A percentile compares a stretch with the other conserved stretches of the same genome.
phyloP scores from a whole-genome alignment of 495 filamentous ascomycete genomes.

The Articulospora tetracladia region DNA sequence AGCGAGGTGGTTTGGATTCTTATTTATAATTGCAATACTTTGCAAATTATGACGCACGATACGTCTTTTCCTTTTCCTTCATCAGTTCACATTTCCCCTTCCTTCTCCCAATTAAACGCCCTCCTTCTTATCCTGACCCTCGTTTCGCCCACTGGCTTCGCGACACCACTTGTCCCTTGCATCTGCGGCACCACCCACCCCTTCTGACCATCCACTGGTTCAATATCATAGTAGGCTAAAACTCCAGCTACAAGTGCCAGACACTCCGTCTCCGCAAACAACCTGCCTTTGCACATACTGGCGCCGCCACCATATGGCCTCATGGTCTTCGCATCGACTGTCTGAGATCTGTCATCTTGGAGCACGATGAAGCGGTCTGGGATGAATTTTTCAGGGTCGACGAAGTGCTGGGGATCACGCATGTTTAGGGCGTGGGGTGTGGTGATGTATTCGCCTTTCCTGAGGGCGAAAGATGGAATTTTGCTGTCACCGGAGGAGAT shows the following conservation, averaged over 20 bases:
- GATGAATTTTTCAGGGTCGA: slow-evolving; percentile 46
- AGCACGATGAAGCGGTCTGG: slow-evolving; percentile 47
- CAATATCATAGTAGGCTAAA: slow-evolving; percentile 36
- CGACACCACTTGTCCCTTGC: slow-evolving; percentile 23
- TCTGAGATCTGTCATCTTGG: slow-evolving; percentile 29
- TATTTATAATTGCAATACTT: no score
- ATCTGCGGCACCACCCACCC: slow-evolving; percentile 30
- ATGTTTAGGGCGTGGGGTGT: slow-evolving; percentile 48
- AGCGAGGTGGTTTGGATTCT: no score
- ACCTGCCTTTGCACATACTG: slow-evolving; percentile 31
- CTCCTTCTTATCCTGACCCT: slow-evolving; percentile 27
- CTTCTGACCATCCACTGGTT: slow-evolving; percentile 23
- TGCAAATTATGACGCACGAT: no score
- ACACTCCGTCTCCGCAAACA: slow-evolving; percentile 33
- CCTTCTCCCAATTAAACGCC: slow-evolving; percentile 20
- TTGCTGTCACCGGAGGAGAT: slow-evolving; percentile 2
- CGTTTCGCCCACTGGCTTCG: slow-evolving; percentile 17
- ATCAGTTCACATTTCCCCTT: no score
- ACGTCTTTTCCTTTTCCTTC: no score
- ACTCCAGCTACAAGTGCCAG: slow-evolving; percentile 34
- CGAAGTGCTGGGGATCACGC: slow-evolving; percentile 43
- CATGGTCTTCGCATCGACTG: slow-evolving; percentile 31
- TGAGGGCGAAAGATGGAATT: slow-evolving; percentile 34
- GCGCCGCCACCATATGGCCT: slow-evolving; percentile 37
- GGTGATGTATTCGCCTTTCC: slow-evolving; percentile 44